A percentile compares a stretch with the other conserved stretches of the same genome.
Conservation (phyloP, 1,139 yeast genomes). For the Zygosaccharomyces sapae region DNA sequence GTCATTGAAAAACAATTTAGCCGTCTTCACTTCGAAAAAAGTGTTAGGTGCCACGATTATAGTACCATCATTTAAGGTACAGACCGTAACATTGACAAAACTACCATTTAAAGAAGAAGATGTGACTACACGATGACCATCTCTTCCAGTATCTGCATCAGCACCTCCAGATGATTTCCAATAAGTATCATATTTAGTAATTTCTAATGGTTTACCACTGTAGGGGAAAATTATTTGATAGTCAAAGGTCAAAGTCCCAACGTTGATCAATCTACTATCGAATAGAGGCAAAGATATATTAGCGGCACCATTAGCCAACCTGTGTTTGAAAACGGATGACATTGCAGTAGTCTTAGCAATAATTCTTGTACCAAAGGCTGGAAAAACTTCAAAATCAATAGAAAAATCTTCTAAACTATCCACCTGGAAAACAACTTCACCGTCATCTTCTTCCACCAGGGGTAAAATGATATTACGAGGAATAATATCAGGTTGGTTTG, state of each 20-base stretch:
- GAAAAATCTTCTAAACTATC: slow-evolving; percentile 73
- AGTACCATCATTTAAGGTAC: slow-evolving; percentile 75
- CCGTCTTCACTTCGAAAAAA: slow-evolving; percentile 55
- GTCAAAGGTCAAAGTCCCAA: slow-evolving; percentile 74
- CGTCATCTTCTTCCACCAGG: slow-evolving; percentile 50
- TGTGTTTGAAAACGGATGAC: slow-evolving; percentile 48
- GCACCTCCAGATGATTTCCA: slow-evolving; percentile 79
- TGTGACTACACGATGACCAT: slow-evolving; percentile 60
- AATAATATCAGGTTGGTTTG: slow-evolving; percentile 65
- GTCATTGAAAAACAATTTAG: slow-evolving; percentile 47
- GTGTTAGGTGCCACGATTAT: slow-evolving; percentile 78
- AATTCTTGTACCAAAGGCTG: slow-evolving; percentile 88
- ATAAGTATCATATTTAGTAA: slow-evolving; percentile 90
- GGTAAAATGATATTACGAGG: slow-evolving; percentile 86
- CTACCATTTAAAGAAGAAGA: slow-evolving; percentile 87
- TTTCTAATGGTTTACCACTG: slow-evolving; percentile 74
- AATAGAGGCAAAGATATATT: slow-evolving; percentile 66
- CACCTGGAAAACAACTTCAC: slow-evolving; percentile 79
- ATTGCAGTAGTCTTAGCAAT: slow-evolving; percentile 86
- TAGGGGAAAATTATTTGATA: slow-evolving; percentile 89
- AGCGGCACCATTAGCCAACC: slow-evolving; percentile 35
- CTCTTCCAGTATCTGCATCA: slow-evolving; percentile 17
- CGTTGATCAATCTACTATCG: slow-evolving; percentile 74
- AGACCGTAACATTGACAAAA: slow-evolving; percentile 66
- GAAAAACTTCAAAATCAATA: slow-evolving; percentile 87